A percentile compares a stretch with the other conserved stretches of the same genome.
Conservation (phyloP, 768 basidiomycete genomes). For the Gyrodon lividus region DNA sequence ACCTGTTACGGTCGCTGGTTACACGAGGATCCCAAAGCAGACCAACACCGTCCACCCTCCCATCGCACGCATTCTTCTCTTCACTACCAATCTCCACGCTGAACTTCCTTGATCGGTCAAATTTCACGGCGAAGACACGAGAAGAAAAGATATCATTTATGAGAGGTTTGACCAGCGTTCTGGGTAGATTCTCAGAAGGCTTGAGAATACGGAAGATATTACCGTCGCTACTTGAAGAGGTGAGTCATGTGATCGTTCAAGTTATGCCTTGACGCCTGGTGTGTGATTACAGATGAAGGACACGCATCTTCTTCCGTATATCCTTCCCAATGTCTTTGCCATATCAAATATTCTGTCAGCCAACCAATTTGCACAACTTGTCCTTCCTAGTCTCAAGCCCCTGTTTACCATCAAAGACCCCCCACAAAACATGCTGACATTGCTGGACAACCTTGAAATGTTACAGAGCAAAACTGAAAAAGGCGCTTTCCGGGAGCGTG, state of each 20-base stretch:
- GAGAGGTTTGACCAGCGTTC: conserved; percentile 79
- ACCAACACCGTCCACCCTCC: conserved; percentile 76
- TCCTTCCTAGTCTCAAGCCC: conserved; percentile 86
- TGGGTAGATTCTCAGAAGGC: conserved; percentile 85
- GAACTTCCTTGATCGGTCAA: conserved; percentile 93
- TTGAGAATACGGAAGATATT: conserved; percentile 85
- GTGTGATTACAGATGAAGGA: conserved; percentile 78
- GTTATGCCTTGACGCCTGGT: conserved; percentile 5
- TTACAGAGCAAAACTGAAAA: conserved; percentile 90
- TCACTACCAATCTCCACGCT: conserved; percentile 94
- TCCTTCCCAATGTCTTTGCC: conserved; percentile 92
- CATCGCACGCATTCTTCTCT: conserved; percentile 89
- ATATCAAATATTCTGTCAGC: conserved; percentile 80
- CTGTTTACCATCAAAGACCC: conserved; percentile 91
- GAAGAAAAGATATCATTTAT: conserved; percentile 98
- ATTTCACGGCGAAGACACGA: conserved; percentile 88
- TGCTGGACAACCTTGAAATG: conserved; percentile 85
- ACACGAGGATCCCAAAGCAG: conserved; percentile 73
- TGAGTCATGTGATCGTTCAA: conserved; percentile 11
- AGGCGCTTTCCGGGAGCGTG: conserved; percentile 83
- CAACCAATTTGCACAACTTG: conserved; percentile 74
- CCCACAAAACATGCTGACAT: conserved; percentile 93
- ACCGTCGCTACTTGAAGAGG: conserved; percentile 92
- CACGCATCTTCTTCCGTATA: conserved; percentile 86
- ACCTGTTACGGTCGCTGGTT: conserved; percentile 75